These are phyloP conservation scores for Shiraia sp. DNA, from an alignment of 2,329 filamentous ascomycete genomes.

Conservation along the genomic window DNA sequence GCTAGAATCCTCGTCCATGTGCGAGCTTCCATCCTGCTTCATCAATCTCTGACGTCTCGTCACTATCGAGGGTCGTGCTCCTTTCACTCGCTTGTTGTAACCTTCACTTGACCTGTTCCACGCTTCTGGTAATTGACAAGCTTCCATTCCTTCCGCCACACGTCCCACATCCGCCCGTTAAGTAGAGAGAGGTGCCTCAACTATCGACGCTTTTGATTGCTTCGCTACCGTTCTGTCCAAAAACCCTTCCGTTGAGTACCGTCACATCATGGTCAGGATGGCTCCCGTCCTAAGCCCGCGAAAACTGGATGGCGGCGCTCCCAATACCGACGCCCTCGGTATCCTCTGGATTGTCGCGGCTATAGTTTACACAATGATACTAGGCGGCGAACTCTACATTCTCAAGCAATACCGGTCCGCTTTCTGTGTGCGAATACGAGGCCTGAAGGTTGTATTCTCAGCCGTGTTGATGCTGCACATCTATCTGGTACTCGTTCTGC, in stretches of 20 bases:
- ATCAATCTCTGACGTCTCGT: slow-evolving; percentile 24
- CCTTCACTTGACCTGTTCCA: slow-evolving; percentile 28
- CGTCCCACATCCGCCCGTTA: slow-evolving; percentile 27
- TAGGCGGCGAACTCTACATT: slow-evolving; percentile 35
- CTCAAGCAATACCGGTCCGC: slow-evolving; percentile 33
- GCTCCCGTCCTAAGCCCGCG: slow-evolving; percentile 32
- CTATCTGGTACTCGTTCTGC: slow-evolving; percentile 40
- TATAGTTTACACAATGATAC: slow-evolving; percentile 38
- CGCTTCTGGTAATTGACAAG: slow-evolving; percentile 22
- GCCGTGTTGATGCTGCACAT: slow-evolving; percentile 42
- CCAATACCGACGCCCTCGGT: slow-evolving; percentile 38
- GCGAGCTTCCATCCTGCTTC: slow-evolving; percentile 22
- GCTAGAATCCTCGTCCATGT: slow-evolving; percentile 22
- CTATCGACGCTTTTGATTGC: slow-evolving; percentile 10
- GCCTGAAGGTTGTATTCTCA: slow-evolving; percentile 38
- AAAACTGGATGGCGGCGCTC: slow-evolving; percentile 31
- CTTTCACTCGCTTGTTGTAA: slow-evolving; percentile 35
- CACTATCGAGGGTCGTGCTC: slow-evolving; percentile 22
- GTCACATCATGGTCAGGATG: slow-evolving; percentile 35
- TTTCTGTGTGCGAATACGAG: slow-evolving; percentile 40
- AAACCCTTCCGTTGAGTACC: slow-evolving; percentile 12
- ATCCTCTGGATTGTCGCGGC: slow-evolving; percentile 37
- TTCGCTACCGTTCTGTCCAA: background rate
- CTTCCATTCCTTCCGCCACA: slow-evolving; percentile 22
- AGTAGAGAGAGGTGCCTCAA: slow-evolving; percentile 29